Evolutionary conservation across 208 protist species (phyloP).

Genomic region (Trypanosoma theileri): DNA sequence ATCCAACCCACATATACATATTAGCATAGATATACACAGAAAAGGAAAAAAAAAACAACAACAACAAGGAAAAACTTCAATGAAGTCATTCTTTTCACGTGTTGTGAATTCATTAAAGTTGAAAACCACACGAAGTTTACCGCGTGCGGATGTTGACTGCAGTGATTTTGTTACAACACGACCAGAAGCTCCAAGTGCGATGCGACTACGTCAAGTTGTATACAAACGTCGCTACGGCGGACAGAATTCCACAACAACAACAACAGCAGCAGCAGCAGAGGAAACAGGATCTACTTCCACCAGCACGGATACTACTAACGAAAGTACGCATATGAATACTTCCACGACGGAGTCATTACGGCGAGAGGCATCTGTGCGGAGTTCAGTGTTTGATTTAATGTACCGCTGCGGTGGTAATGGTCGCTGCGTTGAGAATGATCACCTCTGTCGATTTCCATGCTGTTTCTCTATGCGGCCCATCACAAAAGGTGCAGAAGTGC

Average conservation of each 20-base stretch:
- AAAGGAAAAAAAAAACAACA: background rate
- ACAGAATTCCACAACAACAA: background rate
- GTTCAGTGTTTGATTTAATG: conserved; percentile 66
- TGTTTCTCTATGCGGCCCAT: conserved; percentile 78
- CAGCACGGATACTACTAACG: too few relatives aligned
- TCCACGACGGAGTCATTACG: conserved; percentile 24
- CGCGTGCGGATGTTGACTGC: conserved; percentile 61
- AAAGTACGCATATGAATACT: too few relatives aligned
- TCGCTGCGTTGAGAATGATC: conserved; percentile 54
- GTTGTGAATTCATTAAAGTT: conserved; percentile 41
- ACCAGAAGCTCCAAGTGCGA: conserved; percentile 39
- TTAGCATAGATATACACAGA: background rate
- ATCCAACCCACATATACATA: background rate
- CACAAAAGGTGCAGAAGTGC: conserved; percentile 71
- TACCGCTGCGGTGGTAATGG: conserved; percentile 78
- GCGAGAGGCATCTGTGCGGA: conserved; percentile 39
- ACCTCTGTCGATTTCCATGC: conserved; percentile 64
- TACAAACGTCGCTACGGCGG: conserved; percentile 34
- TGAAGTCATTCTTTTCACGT: conserved; percentile 72
- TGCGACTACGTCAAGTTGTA: conserved; percentile 47
- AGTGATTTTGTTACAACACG: conserved; percentile 51
- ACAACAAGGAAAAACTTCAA: conserved; percentile 1
- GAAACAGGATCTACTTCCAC: too few relatives aligned
- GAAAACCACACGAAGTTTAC: conserved; percentile 41
- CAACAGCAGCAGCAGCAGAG: too few relatives aligned